Evolutionary conservation across 2,329 filamentous ascomycete species (phyloP), one percentile per base, ranked within the genome.

Genomic region (Fusarium sp.): DNA sequence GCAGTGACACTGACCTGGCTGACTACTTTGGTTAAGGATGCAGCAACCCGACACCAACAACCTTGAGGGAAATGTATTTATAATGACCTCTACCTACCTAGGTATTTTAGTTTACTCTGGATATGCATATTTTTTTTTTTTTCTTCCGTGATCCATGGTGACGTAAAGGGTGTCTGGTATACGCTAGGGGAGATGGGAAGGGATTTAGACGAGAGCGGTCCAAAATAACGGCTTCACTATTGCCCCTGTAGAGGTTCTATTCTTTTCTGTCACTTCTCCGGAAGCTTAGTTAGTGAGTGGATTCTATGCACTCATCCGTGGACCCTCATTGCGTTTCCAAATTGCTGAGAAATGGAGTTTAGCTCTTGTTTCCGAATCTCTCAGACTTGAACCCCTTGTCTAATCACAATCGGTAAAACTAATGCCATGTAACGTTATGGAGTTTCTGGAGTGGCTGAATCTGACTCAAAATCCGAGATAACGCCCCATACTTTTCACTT

Each of bases 351-450:
- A 51, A 67, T 64, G 58, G 67, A 70, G 67, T 68, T 69, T 68
- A 70, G 67, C 54, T 52, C 48, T 70, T 67, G 67, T 70, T 54
- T 70, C 67, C 67, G 67, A 64, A 38, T 48, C n/a, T 41, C 47
- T 55, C 30, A 32, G 30, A 25, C 43, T 5, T 34, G 34, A 38
- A 38, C 34, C 34, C 34, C 34, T 38, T 38, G 18, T 10, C 34
- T 38, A 38, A 38, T 38, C 34, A 18, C 5, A 38, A n/a, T 38
- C 34, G 34, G 5, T 22, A 27, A 43, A 43, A 13, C 40, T 25
- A 44, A 8, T 44, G 20, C 41, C 16, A 25, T 8, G 48, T 53
- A 67, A 66, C 63, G 63, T 56, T 66, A 67, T 66, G 56, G 58
- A 43, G 62, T 53, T 47, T 45, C 25, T 61, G 61, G 65, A 65